These are phyloP conservation scores for Meyerozyma guilliermondii DNA, from an alignment of 1,139 yeast genomes.

Conservation along the genomic window DNA sequence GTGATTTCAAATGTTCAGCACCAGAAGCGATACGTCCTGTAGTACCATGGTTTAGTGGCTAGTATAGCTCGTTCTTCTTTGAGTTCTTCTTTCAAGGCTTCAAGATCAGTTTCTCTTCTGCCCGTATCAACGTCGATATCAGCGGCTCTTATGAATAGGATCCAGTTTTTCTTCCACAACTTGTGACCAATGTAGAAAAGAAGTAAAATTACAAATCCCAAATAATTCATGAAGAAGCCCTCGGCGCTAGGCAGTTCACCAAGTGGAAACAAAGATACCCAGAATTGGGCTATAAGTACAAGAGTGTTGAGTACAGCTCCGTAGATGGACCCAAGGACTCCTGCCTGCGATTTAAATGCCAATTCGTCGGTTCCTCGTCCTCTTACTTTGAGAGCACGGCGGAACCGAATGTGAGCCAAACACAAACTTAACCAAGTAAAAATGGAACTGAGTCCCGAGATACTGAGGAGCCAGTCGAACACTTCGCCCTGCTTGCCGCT, in stretches of 20 bases:
- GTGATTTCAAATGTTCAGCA: constrained; percentile 10
- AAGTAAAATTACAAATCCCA: constrained; percentile 58
- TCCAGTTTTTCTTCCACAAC: constrained; percentile 51
- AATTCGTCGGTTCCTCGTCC: constrained; percentile 64
- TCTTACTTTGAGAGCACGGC: constrained; percentile 64
- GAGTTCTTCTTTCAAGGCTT: constrained; percentile 17
- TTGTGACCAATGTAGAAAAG: constrained; percentile 56
- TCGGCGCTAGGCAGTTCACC: constrained; percentile 52
- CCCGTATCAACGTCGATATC: constrained; percentile 21
- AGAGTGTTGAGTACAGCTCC: constrained; percentile 58
- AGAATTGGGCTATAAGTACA: constrained; percentile 74
- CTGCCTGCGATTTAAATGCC: constrained; percentile 65
- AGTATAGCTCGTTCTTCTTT: constrained; percentile 17
- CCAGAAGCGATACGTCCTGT: constrained; percentile 16
- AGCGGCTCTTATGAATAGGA: constrained; percentile 16
- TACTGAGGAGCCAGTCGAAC: constrained; percentile 76
- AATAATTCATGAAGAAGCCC: constrained; percentile 55
- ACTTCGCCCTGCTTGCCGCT: constrained; percentile 58
- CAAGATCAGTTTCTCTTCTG: constrained; percentile 19
- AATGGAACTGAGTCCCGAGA: constrained; percentile 78
- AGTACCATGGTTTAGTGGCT: constrained; percentile 16
- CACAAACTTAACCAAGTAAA: constrained; percentile 84
- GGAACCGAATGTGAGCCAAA: constrained; percentile 71
- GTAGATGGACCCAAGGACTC: constrained; percentile 62
- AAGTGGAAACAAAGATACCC: constrained; percentile 70